phyloP scores from a whole-genome alignment of 2,329 filamentous ascomycete genomes.

The Atkinsonella hypoxylon region DNA sequence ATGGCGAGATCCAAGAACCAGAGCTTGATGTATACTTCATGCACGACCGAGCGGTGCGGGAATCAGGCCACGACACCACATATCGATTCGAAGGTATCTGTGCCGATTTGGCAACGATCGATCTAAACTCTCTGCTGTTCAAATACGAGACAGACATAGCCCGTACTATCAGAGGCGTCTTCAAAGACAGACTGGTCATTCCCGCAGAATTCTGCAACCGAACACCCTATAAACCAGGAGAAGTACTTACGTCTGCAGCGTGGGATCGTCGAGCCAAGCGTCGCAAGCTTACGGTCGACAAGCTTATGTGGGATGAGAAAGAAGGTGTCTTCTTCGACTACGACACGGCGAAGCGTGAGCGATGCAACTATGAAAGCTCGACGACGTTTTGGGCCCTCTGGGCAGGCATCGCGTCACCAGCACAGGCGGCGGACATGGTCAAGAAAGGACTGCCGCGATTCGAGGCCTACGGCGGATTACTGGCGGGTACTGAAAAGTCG shows the following conservation, averaged over 20 bases:
- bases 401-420: constrained; percentile 77
- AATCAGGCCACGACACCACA: constrained; percentile 92
- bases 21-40: constrained; percentile 92
- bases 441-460: constrained; percentile 73
- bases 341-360: constrained; percentile 69
- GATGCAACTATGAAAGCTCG: constrained; percentile 74
- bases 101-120: constrained; percentile 82
- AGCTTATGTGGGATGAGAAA: constrained; percentile 84
- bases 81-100: constrained; percentile 85
- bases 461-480: constrained; percentile 75
- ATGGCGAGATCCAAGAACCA: constrained; percentile 62
- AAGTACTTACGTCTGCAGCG: constrained; percentile 67
- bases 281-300: constrained; percentile 77
- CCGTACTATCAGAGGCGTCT: constrained; percentile 70
- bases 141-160: constrained; percentile 96
- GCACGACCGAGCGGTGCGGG: constrained; percentile 88
- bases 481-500: constrained; percentile 82
- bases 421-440: constrained; percentile 77
- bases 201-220: constrained; percentile 70
- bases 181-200: constrained; percentile 71
- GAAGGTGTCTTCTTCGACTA: constrained; percentile 98
- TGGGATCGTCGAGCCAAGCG: constrained; percentile 86
- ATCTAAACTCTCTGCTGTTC: constrained; percentile 88
- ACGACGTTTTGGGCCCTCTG: constrained; percentile 98
- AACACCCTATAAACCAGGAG: constrained; percentile 47